Conservation (phyloP, 208 protist species). For the Trypanosoma scelopori region DNA sequence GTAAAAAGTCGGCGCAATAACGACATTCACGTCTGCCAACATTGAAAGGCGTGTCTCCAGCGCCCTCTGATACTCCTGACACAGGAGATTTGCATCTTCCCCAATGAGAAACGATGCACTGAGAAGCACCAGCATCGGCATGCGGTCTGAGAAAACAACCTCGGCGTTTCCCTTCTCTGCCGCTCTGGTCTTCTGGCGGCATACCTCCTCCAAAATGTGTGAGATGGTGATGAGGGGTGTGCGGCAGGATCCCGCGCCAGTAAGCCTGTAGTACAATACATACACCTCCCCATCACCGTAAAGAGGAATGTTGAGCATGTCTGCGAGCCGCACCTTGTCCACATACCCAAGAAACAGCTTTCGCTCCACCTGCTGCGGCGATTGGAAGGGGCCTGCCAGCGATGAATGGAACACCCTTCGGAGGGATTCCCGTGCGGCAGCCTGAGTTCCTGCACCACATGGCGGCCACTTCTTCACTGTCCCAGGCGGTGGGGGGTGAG, state of each 20-base stretch:
- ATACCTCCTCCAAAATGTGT: slow-evolving; percentile 14
- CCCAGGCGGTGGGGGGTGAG: slow-evolving; percentile 6
- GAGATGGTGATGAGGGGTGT: slow-evolving; percentile 31
- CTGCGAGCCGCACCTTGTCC: slow-evolving; percentile 20
- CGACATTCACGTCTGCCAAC: slow-evolving; percentile 16
- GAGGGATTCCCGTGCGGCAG: slow-evolving; percentile 17
- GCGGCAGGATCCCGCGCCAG: slow-evolving; percentile 25
- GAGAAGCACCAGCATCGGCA: slow-evolving; percentile 24
- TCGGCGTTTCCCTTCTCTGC: background rate
- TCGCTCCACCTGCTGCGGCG: slow-evolving; percentile 18
- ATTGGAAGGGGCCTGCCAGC: slow-evolving; percentile 23
- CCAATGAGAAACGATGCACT: slow-evolving; percentile 26
- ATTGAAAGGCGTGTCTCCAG: slow-evolving; percentile 12
- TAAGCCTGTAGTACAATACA: slow-evolving; percentile 29
- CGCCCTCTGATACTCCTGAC: slow-evolving; percentile 29
- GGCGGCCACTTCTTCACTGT: background rate
- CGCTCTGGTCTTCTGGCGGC: background rate
- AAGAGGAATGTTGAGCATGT: slow-evolving; percentile 27
- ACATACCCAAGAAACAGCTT: slow-evolving; percentile 23
- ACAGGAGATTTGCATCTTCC: slow-evolving; percentile 25
- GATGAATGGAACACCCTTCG: slow-evolving; percentile 15
- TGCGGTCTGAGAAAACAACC: background rate
- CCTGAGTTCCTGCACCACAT: background rate
- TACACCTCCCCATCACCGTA: slow-evolving; percentile 19
- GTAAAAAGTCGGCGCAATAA: slow-evolving; percentile 17